Base-by-base conservation (phyloP, 2,329 filamentous ascomycete genomes). In the Lachnellula hyalina region DNA sequence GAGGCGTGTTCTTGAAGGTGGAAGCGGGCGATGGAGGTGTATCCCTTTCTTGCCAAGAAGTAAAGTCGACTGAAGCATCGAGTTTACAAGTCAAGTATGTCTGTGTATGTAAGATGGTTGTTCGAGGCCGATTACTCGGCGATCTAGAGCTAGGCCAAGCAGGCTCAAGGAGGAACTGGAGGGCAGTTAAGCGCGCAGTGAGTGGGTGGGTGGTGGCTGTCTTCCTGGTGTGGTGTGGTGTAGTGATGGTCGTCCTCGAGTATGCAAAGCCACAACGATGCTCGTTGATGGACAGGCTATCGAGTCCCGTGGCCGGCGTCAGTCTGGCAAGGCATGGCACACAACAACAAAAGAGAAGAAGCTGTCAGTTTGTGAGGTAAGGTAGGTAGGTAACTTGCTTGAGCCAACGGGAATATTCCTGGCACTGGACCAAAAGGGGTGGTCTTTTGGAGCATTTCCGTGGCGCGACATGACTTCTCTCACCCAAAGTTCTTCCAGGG, bases 1-100 rank as follows among this genome's bases (percentile, higher is more conserved):
- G 53, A 47, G 53, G 51, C 53, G 58, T 51, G n/a, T 58, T 59
- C 56, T 57, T 50, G 56, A 61, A 58, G 53, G 46, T 41, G 46
- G 40, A 51, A 44, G 48, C 40, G 52, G 47, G 34, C 28, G 55
- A 46, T 45, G 47, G 34, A 41, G 49, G 52, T 52, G 46, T 49
- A 47, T 50, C 49, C 34, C 28, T 46, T 15, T 40, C 36, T 40
- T 15, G 36, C 41, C 41, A 44, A 44, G 47, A 15, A 32, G 32
- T 51, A 14, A n/a, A 40, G 12, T 51, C 41, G 41, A 44, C 0
- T 6, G n/a, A 21, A 23, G 41, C 41, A 23, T 49, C 47, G 52
- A 49, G 15, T 44, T 12, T 44, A 19, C n/a, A 21, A 12, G 21
- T 44, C 41, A 23, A 44, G 41, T 25, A 44, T 44, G 19, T 19